Base-by-base conservation (phyloP, 495 filamentous ascomycete species). In the Pseudomonodictys pantanalensis region DNA sequence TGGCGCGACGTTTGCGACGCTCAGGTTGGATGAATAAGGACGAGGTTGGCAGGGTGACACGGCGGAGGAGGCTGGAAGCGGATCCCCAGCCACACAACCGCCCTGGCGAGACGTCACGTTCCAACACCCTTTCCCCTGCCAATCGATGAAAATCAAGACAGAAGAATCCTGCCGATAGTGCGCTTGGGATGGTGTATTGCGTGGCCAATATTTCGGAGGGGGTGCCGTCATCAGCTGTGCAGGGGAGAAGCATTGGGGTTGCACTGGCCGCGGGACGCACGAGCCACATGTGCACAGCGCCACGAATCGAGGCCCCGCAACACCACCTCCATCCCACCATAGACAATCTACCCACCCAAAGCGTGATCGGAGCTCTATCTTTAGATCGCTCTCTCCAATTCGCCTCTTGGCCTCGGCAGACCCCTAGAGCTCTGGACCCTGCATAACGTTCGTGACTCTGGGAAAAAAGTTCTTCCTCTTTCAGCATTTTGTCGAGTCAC, bases 1-100 rank as follows among this genome's bases (percentile, higher is more conserved):
- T 58, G 58, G 63, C 63, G 58, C 20, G 35, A 25, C 44, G 58
- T 30, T 39, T 52, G 51, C 35, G 33, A 49, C 26, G 22, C 46
- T 58, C 32, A 57, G 52, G 58, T 58, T 66, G 58, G 63, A 30
- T 46, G 63, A 54, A 35, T 35, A 66, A 62, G 30, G 35, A 44
- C 47, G 63, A 62, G 63, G 63, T 66, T 62, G 63, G 58, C 47
- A 15, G 22, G 52, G 58, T 18, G 39, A 54, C 50, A 10, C 10
- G 20, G 22, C 24, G 10, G 57, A 20, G 57, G 44, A n/a, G 62
- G 62, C 52, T 60, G 57, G 62, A 26, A 25, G 33, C 51, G 33
- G 25, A 26, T 17, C 39, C 49, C 58, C 49, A 48, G 42, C 50
- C 58, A 53, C 58, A 47, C 49, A 3, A 17, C 25, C n/a, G n/a